phyloP scores from a whole-genome alignment of 257 asterid genomes.

The Lantana camara region DNA sequence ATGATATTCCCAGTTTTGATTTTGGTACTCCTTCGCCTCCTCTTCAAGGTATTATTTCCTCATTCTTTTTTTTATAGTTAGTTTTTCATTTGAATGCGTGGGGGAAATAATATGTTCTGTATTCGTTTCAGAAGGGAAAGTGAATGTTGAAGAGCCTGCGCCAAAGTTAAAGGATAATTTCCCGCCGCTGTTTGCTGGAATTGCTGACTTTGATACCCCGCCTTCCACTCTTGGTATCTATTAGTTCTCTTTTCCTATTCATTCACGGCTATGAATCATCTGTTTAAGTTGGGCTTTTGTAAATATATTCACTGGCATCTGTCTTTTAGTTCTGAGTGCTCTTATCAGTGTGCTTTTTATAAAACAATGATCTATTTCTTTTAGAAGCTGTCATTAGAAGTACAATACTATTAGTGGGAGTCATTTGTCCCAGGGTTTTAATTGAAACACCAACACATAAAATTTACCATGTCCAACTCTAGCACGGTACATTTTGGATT shows the following conservation, averaged over 20 bases:
- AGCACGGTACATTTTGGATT: not conserved
- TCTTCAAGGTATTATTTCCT: constrained; percentile 31
- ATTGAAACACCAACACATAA: too few relatives aligned
- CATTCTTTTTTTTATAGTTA: not conserved
- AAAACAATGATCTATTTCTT: not conserved
- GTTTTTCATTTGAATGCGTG: constrained; percentile 1
- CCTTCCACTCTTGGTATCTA: constrained; percentile 40
- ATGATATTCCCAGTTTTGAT: constrained; percentile 46
- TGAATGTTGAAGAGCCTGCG: constrained; percentile 25
- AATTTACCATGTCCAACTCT: constrained; percentile 5
- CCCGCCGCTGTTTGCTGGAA: constrained; percentile 43
- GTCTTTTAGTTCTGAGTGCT: not conserved
- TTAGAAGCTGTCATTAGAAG: not conserved
- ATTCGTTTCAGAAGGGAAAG: constrained; percentile 28
- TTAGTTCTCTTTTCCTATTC: not conserved
- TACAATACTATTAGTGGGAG: too few relatives aligned
- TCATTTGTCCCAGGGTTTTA: too few relatives aligned
- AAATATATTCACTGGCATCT: not conserved
- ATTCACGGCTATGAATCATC: not conserved
- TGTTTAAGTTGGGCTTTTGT: too few relatives aligned
- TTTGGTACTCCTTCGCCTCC: constrained; percentile 44
- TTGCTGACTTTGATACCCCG: constrained; percentile 51
- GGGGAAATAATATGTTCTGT: constrained; percentile 14
- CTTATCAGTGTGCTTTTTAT: not conserved
- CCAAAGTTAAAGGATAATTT: constrained; percentile 33